These are phyloP conservation scores for Capsella bursapastoris DNA, from an alignment of 345 rosid genomes.

Conservation along the genomic window DNA sequence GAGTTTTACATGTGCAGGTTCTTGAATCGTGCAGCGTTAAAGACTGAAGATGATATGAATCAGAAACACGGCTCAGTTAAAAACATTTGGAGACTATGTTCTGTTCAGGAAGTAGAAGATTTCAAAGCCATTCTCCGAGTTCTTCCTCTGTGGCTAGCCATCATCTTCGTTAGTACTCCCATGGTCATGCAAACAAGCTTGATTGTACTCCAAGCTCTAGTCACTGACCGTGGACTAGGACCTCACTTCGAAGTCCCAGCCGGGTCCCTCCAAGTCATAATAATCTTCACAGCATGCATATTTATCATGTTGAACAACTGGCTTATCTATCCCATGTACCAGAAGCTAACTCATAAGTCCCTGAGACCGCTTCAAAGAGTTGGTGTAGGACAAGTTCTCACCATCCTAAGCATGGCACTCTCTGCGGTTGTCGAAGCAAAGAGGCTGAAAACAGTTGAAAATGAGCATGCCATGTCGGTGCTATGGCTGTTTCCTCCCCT, in stretches of 20 bases:
- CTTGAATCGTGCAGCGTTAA: not conserved
- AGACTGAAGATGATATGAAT: not conserved
- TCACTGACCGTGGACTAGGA: conserved; percentile 52
- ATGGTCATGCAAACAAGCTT: conserved; percentile 43
- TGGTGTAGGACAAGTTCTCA: conserved; percentile 58
- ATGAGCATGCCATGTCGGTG: conserved; percentile 45
- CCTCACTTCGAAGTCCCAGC: conserved; percentile 54
- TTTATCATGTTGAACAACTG: conserved; percentile 44
- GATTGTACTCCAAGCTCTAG: conserved; percentile 57
- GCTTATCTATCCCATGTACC: conserved; percentile 44
- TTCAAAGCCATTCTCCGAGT: conserved; percentile 53
- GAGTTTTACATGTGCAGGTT: not conserved
- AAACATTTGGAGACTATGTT: conserved; percentile 56
- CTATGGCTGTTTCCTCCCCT: conserved; percentile 60
- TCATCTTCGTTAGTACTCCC: conserved; percentile 44
- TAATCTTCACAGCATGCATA: conserved; percentile 37
- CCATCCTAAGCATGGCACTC: conserved; percentile 39
- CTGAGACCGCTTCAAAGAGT: conserved; percentile 49
- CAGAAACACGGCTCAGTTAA: not conserved
- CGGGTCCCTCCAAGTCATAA: conserved; percentile 49
- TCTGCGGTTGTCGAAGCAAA: conserved; percentile 54
- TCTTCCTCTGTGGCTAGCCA: conserved; percentile 47
- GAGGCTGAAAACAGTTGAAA: conserved; percentile 42
- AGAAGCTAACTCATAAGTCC: conserved; percentile 29
- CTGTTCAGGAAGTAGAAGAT: conserved; percentile 63